Evolutionary conservation across 1,284 basidiomycete species (phyloP).

Genomic region (Pisolithus thermaeus): DNA sequence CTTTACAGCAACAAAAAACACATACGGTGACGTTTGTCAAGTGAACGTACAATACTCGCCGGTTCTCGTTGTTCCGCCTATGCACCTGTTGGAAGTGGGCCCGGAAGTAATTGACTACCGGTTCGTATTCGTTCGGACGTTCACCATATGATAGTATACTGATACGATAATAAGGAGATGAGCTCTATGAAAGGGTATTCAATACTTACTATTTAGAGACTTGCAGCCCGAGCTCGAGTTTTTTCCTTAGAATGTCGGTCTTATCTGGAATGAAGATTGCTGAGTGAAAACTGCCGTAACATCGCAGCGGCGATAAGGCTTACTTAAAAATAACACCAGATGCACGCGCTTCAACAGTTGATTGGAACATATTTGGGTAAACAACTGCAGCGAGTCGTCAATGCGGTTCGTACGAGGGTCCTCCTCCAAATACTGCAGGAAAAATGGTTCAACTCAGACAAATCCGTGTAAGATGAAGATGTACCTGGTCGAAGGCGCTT

Average conservation of each 20-base stretch:
- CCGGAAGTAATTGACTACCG: conserved; percentile 76
- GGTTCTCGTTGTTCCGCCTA: conserved; percentile 69
- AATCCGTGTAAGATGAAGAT: background rate
- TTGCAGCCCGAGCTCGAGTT: conserved; percentile 57
- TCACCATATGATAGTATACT: conserved; percentile 81
- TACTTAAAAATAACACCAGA: conserved; percentile 74
- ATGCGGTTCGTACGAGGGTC: conserved; percentile 77
- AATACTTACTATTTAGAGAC: conserved; percentile 72
- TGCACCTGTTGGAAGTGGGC: conserved; percentile 80
- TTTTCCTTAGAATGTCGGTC: conserved; percentile 66
- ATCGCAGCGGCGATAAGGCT: conserved; percentile 17
- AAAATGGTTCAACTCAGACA: background rate
- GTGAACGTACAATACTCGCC: conserved; percentile 72
- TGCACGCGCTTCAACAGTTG: conserved; percentile 71
- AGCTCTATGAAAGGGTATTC: conserved; percentile 1
- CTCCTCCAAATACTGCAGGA: conserved; percentile 68
- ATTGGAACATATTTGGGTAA: conserved; percentile 80
- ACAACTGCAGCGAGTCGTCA: conserved; percentile 78
- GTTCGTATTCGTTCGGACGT: conserved; percentile 71
- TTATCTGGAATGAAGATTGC: conserved; percentile 45
- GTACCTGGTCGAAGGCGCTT: conserved; percentile 78
- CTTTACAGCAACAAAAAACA: conserved; percentile 10
- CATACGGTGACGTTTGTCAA: conserved; percentile 73
- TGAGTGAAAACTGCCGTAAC: conserved; percentile 7
- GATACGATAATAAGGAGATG: conserved; percentile 10